Evolutionary conservation across 805 yeast species (phyloP).

Genomic region (Yarrowia osloensis): DNA sequence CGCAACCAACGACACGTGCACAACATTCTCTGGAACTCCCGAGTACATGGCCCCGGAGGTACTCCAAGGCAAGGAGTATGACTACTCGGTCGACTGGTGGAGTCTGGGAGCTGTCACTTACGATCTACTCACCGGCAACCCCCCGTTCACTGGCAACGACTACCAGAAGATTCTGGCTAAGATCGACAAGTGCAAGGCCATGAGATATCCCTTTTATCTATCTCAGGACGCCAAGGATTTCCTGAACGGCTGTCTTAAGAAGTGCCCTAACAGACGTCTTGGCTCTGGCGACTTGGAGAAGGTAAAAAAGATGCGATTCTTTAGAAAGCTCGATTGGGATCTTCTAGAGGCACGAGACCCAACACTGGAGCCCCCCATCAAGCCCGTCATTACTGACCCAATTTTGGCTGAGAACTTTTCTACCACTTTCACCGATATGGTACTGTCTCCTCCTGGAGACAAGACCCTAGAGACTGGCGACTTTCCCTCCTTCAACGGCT

Average conservation of each 20-base stretch:
- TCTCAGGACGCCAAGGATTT: constrained; percentile 80
- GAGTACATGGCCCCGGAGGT: constrained; percentile 92
- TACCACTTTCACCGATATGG: constrained; percentile 71
- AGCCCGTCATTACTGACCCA: constrained; percentile 82
- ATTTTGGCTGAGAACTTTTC: constrained; percentile 84
- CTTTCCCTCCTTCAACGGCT: constrained; percentile 18
- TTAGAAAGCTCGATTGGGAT: constrained; percentile 75
- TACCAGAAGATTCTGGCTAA: constrained; percentile 75
- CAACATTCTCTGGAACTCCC: constrained; percentile 71
- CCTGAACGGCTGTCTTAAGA: constrained; percentile 62
- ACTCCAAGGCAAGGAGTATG: constrained; percentile 72
- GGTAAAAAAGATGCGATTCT: constrained; percentile 68
- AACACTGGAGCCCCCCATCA: constrained; percentile 66
- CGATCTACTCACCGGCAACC: constrained; percentile 81
- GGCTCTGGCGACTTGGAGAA: constrained; percentile 57
- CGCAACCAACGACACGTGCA: constrained; percentile 49
- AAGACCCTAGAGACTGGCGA: background rate
- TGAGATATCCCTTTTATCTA: constrained; percentile 71
- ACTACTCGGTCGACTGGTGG: constrained; percentile 87
- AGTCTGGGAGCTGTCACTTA: constrained; percentile 79
- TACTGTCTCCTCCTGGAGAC: constrained; percentile 39
- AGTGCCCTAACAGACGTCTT: constrained; percentile 66
- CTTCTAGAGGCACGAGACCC: constrained; percentile 53
- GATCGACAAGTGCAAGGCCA: constrained; percentile 63
- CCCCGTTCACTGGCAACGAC: constrained; percentile 85